Evolutionary conservation across 345 rosid species (phyloP).

Genomic region (Psidium guajava): DNA sequence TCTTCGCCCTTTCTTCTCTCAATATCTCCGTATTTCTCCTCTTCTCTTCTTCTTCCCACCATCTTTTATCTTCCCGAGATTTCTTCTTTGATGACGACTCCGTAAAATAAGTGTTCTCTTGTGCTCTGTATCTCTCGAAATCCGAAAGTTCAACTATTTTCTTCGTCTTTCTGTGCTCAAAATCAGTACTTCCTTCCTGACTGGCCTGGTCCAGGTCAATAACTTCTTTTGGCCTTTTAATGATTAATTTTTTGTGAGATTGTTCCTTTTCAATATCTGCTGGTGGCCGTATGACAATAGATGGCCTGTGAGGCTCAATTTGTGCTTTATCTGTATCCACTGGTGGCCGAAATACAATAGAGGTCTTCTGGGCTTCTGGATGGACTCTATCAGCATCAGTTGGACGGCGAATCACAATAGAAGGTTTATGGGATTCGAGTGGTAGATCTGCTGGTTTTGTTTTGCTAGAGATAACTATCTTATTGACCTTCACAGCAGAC

Average conservation of each 20-base stretch:
- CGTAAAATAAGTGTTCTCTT: conserved; percentile 20
- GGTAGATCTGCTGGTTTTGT: conserved; percentile 46
- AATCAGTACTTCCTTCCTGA: conserved; percentile 58
- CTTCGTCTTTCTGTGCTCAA: conserved; percentile 67
- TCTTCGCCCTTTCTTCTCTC: conserved; percentile 40
- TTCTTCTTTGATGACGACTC: conserved; percentile 45
- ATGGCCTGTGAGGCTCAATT: conserved; percentile 56
- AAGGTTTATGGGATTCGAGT: conserved; percentile 49
- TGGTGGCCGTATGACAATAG: conserved; percentile 79
- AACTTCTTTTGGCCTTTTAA: conserved; percentile 66
- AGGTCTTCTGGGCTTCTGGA: conserved; percentile 41
- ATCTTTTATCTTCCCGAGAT: conserved; percentile 47
- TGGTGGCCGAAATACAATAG: conserved; percentile 54
- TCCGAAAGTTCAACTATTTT: conserved; percentile 71
- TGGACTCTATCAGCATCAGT: conserved; percentile 43
- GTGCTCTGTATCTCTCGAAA: conserved; percentile 38
- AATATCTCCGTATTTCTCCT: conserved; percentile 40
- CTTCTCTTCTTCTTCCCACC: conserved; percentile 80
- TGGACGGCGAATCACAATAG: conserved; percentile 45
- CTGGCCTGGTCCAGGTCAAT: conserved; percentile 58
- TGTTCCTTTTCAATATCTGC: conserved; percentile 52
- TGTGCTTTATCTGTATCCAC: conserved; percentile 41
- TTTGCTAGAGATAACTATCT: conserved; percentile 65
- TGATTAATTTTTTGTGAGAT: conserved; percentile 62
- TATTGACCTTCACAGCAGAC: conserved; percentile 44